Percentiles rank a stretch among this genome's conserved stretches.
Conservation (phyloP, 2,329 filamentous ascomycete genomes). For the Aureobasidium leucospermi region DNA sequence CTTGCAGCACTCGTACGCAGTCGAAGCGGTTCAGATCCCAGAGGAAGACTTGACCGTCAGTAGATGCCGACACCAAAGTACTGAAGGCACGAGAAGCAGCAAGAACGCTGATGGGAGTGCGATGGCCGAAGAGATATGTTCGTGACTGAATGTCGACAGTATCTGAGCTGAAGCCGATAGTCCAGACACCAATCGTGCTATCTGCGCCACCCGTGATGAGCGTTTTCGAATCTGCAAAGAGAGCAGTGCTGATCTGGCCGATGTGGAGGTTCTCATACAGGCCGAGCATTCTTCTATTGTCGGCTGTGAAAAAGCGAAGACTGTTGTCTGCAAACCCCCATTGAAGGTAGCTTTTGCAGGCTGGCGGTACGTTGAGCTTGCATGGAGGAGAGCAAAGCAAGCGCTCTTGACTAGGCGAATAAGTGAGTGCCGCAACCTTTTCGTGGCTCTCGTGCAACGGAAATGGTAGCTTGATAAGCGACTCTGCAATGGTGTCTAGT, state of each 20-base stretch:
- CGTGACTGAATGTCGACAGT: conserved; percentile 71
- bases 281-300: conserved; percentile 70
- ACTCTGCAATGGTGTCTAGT: conserved; percentile 70
- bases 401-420: conserved; percentile 71
- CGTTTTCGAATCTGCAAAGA: conserved; percentile 83
- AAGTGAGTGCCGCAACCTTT: conserved; percentile 69
- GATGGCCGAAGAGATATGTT: conserved; percentile 83
- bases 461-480: conserved; percentile 69
- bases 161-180: conserved; percentile 56
- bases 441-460: conserved; percentile 71
- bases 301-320: conserved; percentile 80
- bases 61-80: conserved; percentile 74
- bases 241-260: conserved; percentile 74
- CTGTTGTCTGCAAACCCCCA: conserved; percentile 95
- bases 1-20: conserved; percentile 51
- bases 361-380: conserved; percentile 73
- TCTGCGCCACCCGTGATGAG: conserved; percentile 89
- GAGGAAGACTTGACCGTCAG: conserved; percentile 74
- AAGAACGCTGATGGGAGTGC: conserved; percentile 71
- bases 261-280: conserved; percentile 92
- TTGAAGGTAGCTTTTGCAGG: conserved; percentile 80
- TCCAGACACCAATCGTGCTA: conserved; percentile 82
- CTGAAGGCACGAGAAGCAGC: conserved; percentile 84
- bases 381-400: conserved; percentile 78
- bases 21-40: conserved; percentile 92